phyloP scores from a whole-genome alignment of 2,329 filamentous ascomycete species.

The Thyridium curvatum region DNA sequence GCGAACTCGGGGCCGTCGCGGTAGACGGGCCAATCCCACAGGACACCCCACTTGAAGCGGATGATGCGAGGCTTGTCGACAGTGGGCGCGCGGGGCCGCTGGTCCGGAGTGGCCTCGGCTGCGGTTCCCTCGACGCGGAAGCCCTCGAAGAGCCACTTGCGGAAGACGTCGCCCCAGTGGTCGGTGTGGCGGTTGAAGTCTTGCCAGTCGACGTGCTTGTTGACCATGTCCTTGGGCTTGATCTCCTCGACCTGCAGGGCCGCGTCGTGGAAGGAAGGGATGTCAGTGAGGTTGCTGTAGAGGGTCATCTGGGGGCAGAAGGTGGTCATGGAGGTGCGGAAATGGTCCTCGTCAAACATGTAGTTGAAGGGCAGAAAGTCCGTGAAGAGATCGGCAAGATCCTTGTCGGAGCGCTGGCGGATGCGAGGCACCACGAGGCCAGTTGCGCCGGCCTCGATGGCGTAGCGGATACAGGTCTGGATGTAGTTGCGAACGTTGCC shows the following conservation, averaged over 20 bases:
- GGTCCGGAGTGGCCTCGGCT: too few relatives aligned
- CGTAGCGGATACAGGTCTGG: conserved; percentile 42
- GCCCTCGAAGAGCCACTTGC: too few relatives aligned
- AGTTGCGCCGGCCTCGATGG: conserved; percentile 38
- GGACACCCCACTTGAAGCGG: conserved; percentile 35
- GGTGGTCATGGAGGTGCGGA: conserved; percentile 26
- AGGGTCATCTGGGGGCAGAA: conserved; percentile 37
- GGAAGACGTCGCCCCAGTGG: conserved; percentile 4
- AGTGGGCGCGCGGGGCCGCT: too few relatives aligned
- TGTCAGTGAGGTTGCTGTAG: conserved; percentile 27
- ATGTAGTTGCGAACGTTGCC: conserved; percentile 46
- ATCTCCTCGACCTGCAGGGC: conserved; percentile 28
- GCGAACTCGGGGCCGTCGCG: conserved; percentile 40
- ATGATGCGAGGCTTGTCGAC: conserved; percentile 25
- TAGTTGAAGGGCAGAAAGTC: conserved; percentile 32
- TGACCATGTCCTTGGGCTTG: conserved; percentile 22
- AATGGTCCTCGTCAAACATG: conserved; percentile 41
- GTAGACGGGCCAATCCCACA: conserved; percentile 38
- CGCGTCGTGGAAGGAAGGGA: conserved; percentile 23
- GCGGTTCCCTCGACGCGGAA: too few relatives aligned
- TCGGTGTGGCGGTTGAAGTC: conserved; percentile 35
- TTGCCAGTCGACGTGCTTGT: conserved; percentile 16
- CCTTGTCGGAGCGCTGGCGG: conserved; percentile 30
- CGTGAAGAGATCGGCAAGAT: conserved; percentile 34
- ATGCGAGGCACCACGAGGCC: conserved; percentile 39